Base-by-base conservation (phyloP, 257 asterid species). In the Solanum gracilifrons region DNA sequence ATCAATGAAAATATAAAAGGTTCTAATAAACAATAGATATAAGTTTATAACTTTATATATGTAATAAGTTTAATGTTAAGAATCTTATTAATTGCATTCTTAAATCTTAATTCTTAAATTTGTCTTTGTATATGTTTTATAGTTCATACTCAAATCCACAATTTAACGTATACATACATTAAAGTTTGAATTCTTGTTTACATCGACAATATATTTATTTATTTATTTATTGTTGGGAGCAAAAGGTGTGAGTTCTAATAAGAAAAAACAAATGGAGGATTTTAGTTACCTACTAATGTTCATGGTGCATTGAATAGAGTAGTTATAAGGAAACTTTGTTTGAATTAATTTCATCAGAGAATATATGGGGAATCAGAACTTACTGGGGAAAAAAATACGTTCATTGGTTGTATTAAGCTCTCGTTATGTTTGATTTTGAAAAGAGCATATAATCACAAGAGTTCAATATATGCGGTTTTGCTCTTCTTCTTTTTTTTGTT, bases 361-460 rank as follows among this genome's bases (percentile, higher is more conserved):
- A 36, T 23, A 74, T 36, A 74, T 74, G 11, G 3, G 11, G 11
- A 72, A 32, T 32, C 7, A 29, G 43, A 72, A 72, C 2, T 72
- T 32, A 11, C 5, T 4, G 5, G 0, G 0, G 9, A 1, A 60
- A 62, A 62, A 23, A 23, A 3, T 0, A 48, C 0, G 5, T 20
- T 21, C 0, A 6, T 58, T 0, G 0, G 12, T 1, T 58, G 13
- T 58, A 58, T 58, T 58, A 58, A 8, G 12, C 68, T 58, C 2
- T 58, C 5, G 69, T 23, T 23, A 62, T 51, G 0, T 51, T 18
- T 51, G 21, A 51, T 51, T 51, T 51, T 51, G 1, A 6, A 51
- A 51, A 51, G 62, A 51, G 9, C 23, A 16, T 0, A 51, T 0
- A 51, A 16, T 2, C 9, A 51, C n/a, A 18, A 51, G 9, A 16